These are phyloP conservation scores for Neofusicoccum sp. DNA, from an alignment of 2,329 filamentous ascomycete genomes.

Conservation along the genomic window DNA sequence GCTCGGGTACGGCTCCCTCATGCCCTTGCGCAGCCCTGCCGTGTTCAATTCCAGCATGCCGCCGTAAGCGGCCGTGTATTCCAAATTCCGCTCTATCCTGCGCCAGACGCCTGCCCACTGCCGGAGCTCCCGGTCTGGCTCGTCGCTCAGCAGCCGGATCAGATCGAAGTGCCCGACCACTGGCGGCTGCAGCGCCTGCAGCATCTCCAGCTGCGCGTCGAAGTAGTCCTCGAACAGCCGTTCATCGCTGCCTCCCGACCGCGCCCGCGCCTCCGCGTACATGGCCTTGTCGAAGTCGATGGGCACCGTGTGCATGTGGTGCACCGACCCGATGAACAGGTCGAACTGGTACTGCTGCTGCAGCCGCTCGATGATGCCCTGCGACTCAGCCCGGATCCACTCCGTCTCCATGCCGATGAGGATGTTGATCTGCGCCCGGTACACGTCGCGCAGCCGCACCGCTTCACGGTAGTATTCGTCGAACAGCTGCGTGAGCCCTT, in stretches of 20 bases:
- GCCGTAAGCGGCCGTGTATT: conserved; percentile 67
- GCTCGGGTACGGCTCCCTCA: conserved; percentile 86
- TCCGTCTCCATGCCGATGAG: conserved; percentile 91
- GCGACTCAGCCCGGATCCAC: conserved; percentile 73
- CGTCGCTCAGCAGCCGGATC: conserved; percentile 73
- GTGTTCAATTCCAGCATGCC: conserved; percentile 90
- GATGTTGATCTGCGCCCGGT: conserved; percentile 69
- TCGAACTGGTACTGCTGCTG: conserved; percentile 66
- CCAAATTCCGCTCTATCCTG: conserved; percentile 70
- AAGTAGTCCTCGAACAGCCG: conserved; percentile 80
- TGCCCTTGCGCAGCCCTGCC: conserved; percentile 80
- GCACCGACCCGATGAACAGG: conserved; percentile 89
- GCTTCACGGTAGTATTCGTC: conserved; percentile 75
- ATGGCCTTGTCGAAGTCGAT: conserved; percentile 78
- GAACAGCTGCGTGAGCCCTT: conserved; percentile 51
- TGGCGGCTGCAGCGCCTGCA: conserved; percentile 66
- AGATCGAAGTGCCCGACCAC: conserved; percentile 95
- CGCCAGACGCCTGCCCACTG: conserved; percentile 67
- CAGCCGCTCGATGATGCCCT: conserved; percentile 59
- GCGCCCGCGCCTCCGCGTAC: conserved; percentile 63
- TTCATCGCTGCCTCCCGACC: conserved; percentile 60
- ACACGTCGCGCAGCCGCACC: conserved; percentile 65
- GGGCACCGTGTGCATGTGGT: conserved; percentile 81
- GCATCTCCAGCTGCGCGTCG: conserved; percentile 81
- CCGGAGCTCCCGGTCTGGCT: conserved; percentile 62